phyloP scores from a whole-genome alignment of 352 stramenopile genomes.

The Phytophthora hibernalis region DNA sequence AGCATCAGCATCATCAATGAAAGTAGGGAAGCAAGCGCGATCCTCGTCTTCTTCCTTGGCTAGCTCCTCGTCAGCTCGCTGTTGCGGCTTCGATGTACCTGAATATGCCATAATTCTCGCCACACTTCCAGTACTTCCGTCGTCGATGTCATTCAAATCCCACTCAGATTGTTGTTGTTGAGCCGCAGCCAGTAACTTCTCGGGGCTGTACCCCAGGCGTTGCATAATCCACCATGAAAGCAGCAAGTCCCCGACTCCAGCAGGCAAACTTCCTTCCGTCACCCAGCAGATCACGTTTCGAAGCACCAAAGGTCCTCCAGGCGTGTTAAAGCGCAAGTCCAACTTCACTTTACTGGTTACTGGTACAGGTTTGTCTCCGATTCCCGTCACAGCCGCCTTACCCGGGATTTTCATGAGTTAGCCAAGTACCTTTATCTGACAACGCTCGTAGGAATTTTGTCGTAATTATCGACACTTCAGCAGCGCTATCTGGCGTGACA shows the following conservation, averaged over 20 bases:
- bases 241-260: conserved; percentile 4
- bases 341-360: conserved; percentile 13
- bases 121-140: background rate
- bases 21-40: conserved; percentile 10
- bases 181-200: conserved; percentile 4
- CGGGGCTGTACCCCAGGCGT: background rate
- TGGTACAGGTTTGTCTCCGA: conserved; percentile 1
- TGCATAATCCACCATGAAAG: conserved; percentile 13
- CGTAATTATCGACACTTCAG: conserved; percentile 5
- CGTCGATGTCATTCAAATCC: background rate
- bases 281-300: conserved; percentile 21
- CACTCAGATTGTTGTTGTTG: background rate
- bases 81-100: background rate
- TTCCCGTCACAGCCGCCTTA: background rate
- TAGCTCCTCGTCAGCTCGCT: background rate
- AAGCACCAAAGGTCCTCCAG: conserved; percentile 3
- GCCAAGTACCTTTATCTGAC: background rate
- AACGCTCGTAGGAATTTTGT: background rate
- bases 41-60: conserved; percentile 12
- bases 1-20: background rate
- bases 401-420: background rate
- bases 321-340: conserved; percentile 3
- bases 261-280: background rate
- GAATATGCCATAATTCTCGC: background rate
- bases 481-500: conserved; percentile 7